Evolutionary conservation across 345 rosid species (phyloP), one percentile per base, ranked within the genome.

Genomic region (Gossypium australe): DNA sequence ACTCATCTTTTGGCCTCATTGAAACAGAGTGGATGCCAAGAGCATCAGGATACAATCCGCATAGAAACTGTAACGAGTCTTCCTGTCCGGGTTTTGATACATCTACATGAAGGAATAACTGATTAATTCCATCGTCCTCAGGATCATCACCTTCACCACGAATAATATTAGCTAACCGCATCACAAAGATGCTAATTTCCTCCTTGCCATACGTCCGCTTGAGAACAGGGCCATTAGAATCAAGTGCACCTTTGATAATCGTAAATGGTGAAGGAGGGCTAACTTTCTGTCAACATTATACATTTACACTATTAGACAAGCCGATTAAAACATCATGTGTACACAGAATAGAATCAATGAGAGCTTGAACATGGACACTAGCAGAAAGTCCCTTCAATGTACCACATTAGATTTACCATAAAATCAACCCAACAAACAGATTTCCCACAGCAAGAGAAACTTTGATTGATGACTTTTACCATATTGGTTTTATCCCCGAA

Each of bases 21-120:
- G 94, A 87, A 79, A 94, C 87, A 1, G 97, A 91, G 80, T 94
- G 98, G 71, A 94, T 93, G 29, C 98, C 97, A 71, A 93, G 75
- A 0, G 98, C 98, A 77, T 94, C 99, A 0, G 98, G 97, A 82
- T 94, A 91, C 82, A 94, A 79, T 17, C 94, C 99, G 24, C 99
- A 94, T 5, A 93, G 89, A 77, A 94, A 90, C 74, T 89, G 94
- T 73, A 93, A 71, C 51, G 96, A 90, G 22, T 89, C 78, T 60
- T 79, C 77, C 62, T 87, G 90, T n/a, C 77, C 88, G 20, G 87
- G 92, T 89, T 94, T 93, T 29, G 93, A 82, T 18, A 94, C 89
- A 78, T 90, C 86, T 25, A 94, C 97, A 52, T 89, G 98, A 53
- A 94, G 89, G 71, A 92, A 94, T 81, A 94, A 59, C 82, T 92